Percentiles rank a stretch among this genome's conserved stretches.
Evolutionary conservation across 2,329 filamentous ascomycete species (phyloP).

Genomic region (Ascochyta pisi): DNA sequence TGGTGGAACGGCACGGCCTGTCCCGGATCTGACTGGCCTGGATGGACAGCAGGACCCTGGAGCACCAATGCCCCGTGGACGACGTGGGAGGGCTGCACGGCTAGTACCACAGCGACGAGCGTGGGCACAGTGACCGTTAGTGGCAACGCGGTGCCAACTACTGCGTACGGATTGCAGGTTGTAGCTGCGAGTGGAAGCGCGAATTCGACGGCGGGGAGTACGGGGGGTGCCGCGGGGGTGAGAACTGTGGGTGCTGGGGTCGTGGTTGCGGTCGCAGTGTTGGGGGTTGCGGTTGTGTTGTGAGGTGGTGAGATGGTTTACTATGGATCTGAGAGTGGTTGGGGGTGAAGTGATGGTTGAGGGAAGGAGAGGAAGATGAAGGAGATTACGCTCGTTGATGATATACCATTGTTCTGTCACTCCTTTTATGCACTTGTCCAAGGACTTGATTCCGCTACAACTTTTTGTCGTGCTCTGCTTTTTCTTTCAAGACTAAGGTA

Average conservation of each 20-base stretch:
- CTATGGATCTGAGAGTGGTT: no score
- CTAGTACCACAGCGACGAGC: constrained; percentile 40
- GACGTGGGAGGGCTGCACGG: constrained; percentile 43
- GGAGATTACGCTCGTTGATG: constrained; percentile 1
- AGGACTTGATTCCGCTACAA: no score
- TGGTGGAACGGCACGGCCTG: constrained; percentile 46
- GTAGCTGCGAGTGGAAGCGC: constrained; percentile 30
- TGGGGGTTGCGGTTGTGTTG: constrained; percentile 20
- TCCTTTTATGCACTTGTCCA: background rate
- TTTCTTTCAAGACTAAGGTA: no score
- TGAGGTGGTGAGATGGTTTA: no score
- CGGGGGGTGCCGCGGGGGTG: no score
- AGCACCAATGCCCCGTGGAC: constrained; percentile 47
- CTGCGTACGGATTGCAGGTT: constrained; percentile 43
- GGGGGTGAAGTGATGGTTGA: background rate
- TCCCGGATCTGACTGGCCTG: constrained; percentile 45
- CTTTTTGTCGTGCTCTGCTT: background rate
- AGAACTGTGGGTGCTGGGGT: constrained; percentile 21
- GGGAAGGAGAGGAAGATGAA: no score
- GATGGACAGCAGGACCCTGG: constrained; percentile 48
- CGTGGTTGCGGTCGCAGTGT: constrained; percentile 31
- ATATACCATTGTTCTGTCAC: background rate
- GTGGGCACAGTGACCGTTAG: constrained; percentile 39
- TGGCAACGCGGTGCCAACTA: constrained; percentile 31
- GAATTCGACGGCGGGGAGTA: constrained; percentile 23